A percentile compares a stretch with the other conserved stretches of the same genome.
Conservation (phyloP, 2,329 filamentous ascomycete genomes). For the Zymoseptoria crescenta region DNA sequence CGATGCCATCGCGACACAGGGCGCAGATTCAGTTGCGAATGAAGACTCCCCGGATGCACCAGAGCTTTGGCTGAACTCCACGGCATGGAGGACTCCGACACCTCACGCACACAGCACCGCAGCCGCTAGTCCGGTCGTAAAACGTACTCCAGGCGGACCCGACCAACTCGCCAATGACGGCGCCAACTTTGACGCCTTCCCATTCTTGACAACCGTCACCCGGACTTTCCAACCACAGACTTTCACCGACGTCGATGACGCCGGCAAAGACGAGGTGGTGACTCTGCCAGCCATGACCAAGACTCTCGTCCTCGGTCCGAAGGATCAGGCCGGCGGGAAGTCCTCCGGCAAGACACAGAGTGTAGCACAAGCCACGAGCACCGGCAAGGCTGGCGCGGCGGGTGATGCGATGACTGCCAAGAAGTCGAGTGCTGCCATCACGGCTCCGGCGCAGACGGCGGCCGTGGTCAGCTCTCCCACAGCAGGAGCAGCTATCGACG, state of each 20-base stretch:
- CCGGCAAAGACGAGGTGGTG: not conserved
- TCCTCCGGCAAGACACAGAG: not conserved
- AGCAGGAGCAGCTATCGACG: not conserved
- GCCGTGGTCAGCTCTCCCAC: not conserved
- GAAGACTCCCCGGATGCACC: not conserved
- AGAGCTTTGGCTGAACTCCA: not conserved
- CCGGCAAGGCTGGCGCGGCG: not conserved
- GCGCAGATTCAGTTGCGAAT: too few relatives aligned
- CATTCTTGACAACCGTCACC: not conserved
- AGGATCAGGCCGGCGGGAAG: not conserved
- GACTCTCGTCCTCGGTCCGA: not conserved
- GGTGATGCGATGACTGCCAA: too few relatives aligned
- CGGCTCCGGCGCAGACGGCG: not conserved
- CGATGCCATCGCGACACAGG: too few relatives aligned
- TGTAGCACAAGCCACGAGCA: not conserved
- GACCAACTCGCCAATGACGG: not conserved
- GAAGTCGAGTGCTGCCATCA: not conserved
- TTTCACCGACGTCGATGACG: not conserved
- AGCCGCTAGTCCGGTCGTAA: not conserved
- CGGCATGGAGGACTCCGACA: not conserved
- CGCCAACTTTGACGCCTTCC: not conserved
- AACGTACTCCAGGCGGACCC: not conserved
- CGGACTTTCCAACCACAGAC: not conserved
- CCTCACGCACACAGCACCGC: not conserved
- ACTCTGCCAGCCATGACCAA: not conserved